Evolutionary conservation across 352 stramenopile genomes (phyloP).

Genomic region (Phytophthora sp.): DNA sequence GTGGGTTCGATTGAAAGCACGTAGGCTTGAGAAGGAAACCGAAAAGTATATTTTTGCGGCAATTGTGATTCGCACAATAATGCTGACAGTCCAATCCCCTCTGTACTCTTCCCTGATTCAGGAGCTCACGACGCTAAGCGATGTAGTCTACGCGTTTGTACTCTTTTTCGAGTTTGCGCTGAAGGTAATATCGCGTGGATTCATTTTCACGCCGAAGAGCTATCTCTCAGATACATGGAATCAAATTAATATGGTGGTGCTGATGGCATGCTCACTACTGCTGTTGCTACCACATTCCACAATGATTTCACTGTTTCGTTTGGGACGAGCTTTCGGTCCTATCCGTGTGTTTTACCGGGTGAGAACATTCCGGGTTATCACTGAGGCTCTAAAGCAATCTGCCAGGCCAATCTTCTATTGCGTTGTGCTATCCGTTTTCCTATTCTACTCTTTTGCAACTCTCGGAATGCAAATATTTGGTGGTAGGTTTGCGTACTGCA

Average conservation of each 20-base stretch:
- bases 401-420: slow-evolving; percentile 83
- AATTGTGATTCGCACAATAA: slow-evolving; percentile 78
- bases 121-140: slow-evolving; percentile 78
- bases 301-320: slow-evolving; percentile 74
- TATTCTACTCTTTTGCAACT: slow-evolving; percentile 88
- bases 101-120: slow-evolving; percentile 82
- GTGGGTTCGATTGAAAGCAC: slow-evolving; percentile 68
- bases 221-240: slow-evolving; percentile 88
- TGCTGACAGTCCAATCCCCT: slow-evolving; percentile 79
- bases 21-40: slow-evolving; percentile 77
- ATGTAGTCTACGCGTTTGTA: slow-evolving; percentile 73
- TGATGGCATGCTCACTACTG: slow-evolving; percentile 78
- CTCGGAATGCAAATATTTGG: slow-evolving; percentile 87
- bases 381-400: slow-evolving; percentile 78
- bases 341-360: slow-evolving; percentile 89
- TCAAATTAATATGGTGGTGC: slow-evolving; percentile 83
- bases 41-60: slow-evolving; percentile 87
- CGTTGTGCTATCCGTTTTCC: slow-evolving; percentile 75
- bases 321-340: slow-evolving; percentile 79
- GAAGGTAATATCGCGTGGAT: slow-evolving; percentile 82
- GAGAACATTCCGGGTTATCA: slow-evolving; percentile 87
- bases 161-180: slow-evolving; percentile 85
- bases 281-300: slow-evolving; percentile 77
- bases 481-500: slow-evolving; percentile 83
- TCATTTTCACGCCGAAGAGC: slow-evolving; percentile 78